Evolutionary conservation across 164 flowering plant species (phyloP), one percentile per base, ranked within the genome.

Genomic region (Cinnamomum micranthum): DNA sequence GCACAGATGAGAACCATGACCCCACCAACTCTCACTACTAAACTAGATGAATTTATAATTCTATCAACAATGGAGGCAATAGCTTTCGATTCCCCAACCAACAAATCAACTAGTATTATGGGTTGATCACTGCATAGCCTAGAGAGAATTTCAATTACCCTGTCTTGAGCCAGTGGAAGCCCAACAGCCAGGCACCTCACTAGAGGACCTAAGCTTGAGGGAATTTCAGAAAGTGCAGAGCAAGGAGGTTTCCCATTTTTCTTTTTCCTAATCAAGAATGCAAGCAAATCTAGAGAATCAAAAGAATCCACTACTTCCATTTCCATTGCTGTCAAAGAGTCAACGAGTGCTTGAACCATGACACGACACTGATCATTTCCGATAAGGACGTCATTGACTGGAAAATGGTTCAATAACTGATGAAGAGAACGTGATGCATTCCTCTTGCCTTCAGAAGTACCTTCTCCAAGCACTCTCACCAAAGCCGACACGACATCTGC

Each of bases 401-500:
- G 90, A 81, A 91, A 91, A 80, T 90, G 92, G 76, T 83, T 88
- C 71, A 94, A 77, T 72, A 94, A 82, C 63, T 91, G 94, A 82
- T 85, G 84, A 82, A 94, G 92, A 31, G 95, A 90, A 73, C 91
- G 85, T 64, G 97, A 83, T 25, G 98, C 94, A 81, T 84, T 90
- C 79, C 76, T 87, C 86, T 92, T 94, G 22, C 97, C 98, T 73
- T 89, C 92, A 69, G 76, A 55, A 74, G 89, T 88, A 71, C 98
- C 98, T 79, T 93, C 95, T 59, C 84, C 88, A 72, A 93, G 75
- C 17, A 92, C 90, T 82, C 90, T 87, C 74, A 84, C 88, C 82
- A 93, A 84, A 77, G 95, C 92, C 19, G 87, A 86, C 67, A 90
- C 94, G 79, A 93, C 85, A 80, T 93, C 98, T 82, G 91, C 98